Conservation (phyloP, 2,329 filamentous ascomycete genomes). For the Claviceps arundinis region DNA sequence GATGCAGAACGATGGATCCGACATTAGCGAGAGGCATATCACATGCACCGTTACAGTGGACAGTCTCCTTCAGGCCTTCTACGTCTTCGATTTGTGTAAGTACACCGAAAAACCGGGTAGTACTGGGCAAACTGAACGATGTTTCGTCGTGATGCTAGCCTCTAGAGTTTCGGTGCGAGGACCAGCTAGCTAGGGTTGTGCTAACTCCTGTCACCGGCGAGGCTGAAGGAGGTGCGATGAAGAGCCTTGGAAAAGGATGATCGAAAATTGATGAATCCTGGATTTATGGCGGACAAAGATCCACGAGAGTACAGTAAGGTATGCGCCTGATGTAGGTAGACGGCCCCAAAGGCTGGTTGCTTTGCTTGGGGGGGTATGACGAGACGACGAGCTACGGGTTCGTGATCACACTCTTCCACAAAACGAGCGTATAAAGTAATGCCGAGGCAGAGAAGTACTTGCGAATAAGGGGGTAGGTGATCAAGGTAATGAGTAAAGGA, state of each 20-base stretch:
- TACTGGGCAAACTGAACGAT: conserved; percentile 1
- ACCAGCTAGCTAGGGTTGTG: not conserved
- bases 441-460: not conserved
- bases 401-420: not conserved
- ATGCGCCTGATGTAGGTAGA: not conserved
- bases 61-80: not conserved
- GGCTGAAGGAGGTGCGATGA: not conserved
- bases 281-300: not conserved
- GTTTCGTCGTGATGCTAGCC: not conserved
- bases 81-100: not conserved
- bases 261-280: not conserved
- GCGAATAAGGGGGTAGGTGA: not conserved
- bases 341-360: not conserved
- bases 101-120: not conserved
- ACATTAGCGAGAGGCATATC: conserved; percentile 38
- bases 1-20: conserved; percentile 36
- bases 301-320: not conserved
- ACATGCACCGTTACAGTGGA: not conserved
- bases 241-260: not conserved
- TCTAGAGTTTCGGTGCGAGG: not conserved
- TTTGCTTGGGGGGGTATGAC: not conserved
- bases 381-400: not conserved
- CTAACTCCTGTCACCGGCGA: not conserved
- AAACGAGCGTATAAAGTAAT: not conserved
- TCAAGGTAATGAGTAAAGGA: not conserved